A percentile compares a stretch with the other conserved stretches of the same genome.
phyloP scores from a whole-genome alignment of 768 basidiomycete species.

The Pisolithus marmoratus region DNA sequence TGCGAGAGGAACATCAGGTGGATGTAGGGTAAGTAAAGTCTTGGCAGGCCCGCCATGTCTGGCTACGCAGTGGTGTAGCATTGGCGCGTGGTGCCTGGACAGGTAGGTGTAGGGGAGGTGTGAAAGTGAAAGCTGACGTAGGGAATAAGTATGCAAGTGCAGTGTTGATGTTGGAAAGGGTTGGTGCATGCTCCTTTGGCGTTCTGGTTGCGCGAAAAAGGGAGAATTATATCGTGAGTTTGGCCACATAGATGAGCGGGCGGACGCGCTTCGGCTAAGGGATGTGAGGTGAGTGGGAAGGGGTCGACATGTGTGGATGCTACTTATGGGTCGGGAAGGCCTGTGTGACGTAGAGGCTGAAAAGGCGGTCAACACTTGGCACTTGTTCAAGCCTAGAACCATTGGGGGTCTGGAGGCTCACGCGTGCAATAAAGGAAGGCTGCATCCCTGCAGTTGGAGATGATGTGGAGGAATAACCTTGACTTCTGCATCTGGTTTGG shows the following conservation, averaged over 20 bases:
- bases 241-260: conserved; percentile 1
- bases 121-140: background rate
- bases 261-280: background rate
- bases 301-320: conserved; percentile 11
- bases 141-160: background rate
- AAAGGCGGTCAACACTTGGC: conserved; percentile 17
- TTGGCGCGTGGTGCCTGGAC: background rate
- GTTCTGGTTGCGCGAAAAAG: background rate
- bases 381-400: conserved; percentile 1
- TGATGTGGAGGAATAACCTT: conserved; percentile 10
- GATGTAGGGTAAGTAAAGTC: conserved; percentile 1
- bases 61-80: background rate
- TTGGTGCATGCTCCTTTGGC: background rate
- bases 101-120: background rate
- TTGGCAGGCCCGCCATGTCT: background rate
- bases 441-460: background rate
- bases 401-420: conserved; percentile 11
- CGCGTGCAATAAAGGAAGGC: conserved; percentile 7
- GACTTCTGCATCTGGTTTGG: no score
- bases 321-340: conserved; percentile 6
- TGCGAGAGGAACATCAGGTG: conserved; percentile 11
- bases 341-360: conserved; percentile 5
- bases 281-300: conserved; percentile 9
- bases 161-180: background rate
- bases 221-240: background rate